Conservation (phyloP, 208 protist species). For the Porcisia hertigi region DNA sequence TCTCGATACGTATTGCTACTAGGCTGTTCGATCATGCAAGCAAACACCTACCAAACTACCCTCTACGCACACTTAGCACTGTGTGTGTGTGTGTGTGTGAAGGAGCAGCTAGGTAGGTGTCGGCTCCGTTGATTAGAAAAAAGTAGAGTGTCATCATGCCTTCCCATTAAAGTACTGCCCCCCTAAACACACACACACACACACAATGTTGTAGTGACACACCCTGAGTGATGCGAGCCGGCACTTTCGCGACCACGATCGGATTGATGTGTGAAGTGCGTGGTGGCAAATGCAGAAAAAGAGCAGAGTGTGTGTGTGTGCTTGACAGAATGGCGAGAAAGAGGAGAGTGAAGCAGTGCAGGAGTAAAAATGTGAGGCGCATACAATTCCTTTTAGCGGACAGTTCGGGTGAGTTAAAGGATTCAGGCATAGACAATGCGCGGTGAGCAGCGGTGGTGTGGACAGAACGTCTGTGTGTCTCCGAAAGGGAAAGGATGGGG, state of each 20-base stretch:
- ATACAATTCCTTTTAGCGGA: no score
- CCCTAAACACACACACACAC: no score
- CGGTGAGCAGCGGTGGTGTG: no score
- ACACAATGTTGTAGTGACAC: not conserved
- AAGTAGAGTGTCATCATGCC: slow-evolving; percentile 19
- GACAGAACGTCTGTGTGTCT: no score
- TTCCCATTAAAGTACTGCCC: no score
- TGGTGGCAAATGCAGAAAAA: no score
- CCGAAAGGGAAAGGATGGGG: not conserved
- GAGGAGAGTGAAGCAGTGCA: no score
- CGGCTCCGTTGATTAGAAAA: not conserved
- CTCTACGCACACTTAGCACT: not conserved
- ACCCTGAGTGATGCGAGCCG: not conserved
- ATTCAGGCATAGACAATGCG: no score
- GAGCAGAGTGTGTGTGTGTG: no score
- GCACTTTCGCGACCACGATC: not conserved
- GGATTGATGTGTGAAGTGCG: not conserved
- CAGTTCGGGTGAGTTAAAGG: no score
- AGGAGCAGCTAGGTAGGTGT: not conserved
- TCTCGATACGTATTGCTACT: slow-evolving; percentile 64
- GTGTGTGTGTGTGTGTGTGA: not conserved
- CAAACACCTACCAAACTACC: not conserved
- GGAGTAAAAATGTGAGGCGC: no score
- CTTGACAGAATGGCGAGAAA: no score
- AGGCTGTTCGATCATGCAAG: slow-evolving; percentile 18